Evolutionary conservation across 768 basidiomycete genomes (phyloP).

Genomic region (Russula vinacea): DNA sequence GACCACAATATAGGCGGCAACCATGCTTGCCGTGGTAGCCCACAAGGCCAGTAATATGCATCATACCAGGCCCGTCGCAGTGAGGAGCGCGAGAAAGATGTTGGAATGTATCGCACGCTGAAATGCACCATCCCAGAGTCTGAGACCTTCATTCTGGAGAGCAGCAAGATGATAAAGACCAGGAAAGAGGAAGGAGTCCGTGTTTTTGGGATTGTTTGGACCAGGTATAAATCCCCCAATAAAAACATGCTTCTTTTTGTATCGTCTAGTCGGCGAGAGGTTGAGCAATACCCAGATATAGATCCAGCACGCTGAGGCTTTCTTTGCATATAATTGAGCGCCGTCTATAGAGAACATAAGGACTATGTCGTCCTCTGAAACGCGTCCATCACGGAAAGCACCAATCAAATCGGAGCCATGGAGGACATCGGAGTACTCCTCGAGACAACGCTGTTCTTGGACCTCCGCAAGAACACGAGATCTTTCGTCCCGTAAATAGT

Average conservation of each 20-base stretch:
- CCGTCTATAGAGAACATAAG: neutral
- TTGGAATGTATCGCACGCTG: neutral
- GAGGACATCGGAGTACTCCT: neutral
- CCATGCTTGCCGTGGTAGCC: conserved; percentile 38
- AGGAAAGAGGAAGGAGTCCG: conserved; percentile 36
- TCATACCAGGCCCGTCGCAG: conserved; percentile 40
- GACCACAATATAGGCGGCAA: conserved; percentile 35
- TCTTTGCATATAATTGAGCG: neutral
- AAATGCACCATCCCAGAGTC: conserved; percentile 31
- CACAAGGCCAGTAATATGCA: conserved; percentile 37
- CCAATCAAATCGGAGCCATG: neutral
- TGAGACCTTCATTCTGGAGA: conserved; percentile 33
- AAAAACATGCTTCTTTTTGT: conserved; percentile 23
- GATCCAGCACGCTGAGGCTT: conserved; percentile 32
- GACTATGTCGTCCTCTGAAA: neutral
- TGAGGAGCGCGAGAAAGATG: conserved; percentile 26
- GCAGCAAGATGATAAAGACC: conserved; percentile 38
- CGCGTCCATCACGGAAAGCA: neutral
- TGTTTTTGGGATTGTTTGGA: conserved; percentile 38
- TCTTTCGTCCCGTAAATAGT: neutral
- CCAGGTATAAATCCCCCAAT: conserved; percentile 38
- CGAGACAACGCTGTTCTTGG: neutral
- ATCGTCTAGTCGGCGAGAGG: conserved; percentile 33
- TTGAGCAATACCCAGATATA: conserved; percentile 42
- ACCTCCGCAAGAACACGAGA: neutral